A percentile compares a stretch with the other conserved stretches of the same genome.
These are phyloP conservation scores for Aspergillus thermomutatus DNA, from an alignment of 2,329 filamentous ascomycete species.

Conservation along the genomic window DNA sequence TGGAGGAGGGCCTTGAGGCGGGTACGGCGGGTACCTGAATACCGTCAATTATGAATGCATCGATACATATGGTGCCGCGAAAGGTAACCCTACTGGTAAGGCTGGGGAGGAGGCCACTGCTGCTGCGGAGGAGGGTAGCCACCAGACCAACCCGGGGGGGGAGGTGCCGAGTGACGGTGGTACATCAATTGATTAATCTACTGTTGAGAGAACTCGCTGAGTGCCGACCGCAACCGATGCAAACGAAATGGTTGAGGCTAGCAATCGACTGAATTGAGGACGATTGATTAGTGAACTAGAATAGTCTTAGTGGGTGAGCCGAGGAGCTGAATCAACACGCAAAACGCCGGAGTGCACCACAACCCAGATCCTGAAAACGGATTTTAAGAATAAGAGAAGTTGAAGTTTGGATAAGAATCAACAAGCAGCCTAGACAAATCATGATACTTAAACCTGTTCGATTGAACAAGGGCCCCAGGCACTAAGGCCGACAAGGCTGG, in stretches of 20 bases:
- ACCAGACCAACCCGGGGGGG: slow-evolving; percentile 13
- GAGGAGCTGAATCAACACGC: neutral
- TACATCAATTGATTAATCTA: slow-evolving; percentile 14
- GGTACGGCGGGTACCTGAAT: slow-evolving; percentile 4
- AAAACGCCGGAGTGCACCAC: neutral
- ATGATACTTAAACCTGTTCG: neutral
- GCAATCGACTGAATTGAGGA: neutral
- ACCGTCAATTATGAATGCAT: neutral
- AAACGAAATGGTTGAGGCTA: neutral
- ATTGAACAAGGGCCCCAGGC: neutral
- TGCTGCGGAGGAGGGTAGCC: slow-evolving; percentile 11
- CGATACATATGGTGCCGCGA: too few species aligned
- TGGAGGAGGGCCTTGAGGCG: slow-evolving; percentile 3
- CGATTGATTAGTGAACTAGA: too few species aligned
- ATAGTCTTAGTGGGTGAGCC: too few species aligned
- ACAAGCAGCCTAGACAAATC: neutral
- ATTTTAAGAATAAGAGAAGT: neutral
- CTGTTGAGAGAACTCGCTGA: neutral
- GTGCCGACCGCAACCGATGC: neutral
- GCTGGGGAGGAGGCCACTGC: slow-evolving; percentile 13
- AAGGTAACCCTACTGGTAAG: slow-evolving; percentile 8
- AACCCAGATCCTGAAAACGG: neutral
- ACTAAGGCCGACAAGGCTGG: neutral
- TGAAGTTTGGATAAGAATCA: neutral
- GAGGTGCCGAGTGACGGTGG: slow-evolving; percentile 14